phyloP scores from a whole-genome alignment of 192 early-diverging fungal species.

The Coemansia sp. region DNA sequence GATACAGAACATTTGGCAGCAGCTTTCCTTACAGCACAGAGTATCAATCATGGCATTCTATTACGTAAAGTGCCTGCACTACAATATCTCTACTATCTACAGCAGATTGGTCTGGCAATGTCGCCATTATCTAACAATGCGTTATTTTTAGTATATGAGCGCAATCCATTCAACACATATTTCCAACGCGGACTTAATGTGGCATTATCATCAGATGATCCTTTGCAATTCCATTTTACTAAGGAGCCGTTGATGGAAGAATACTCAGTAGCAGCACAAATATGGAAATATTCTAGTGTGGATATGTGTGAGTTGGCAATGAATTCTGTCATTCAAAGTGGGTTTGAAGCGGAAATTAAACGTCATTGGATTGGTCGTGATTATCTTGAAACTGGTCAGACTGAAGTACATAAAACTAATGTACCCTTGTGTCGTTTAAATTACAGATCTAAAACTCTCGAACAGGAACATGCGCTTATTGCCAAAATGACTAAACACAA shows the following conservation, averaged over 20 bases:
- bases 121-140: conserved; percentile 96
- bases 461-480: conserved; percentile 66
- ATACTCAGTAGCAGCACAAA: conserved; percentile 93
- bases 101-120: conserved; percentile 96
- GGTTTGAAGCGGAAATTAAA: conserved; percentile 86
- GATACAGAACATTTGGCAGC: conserved; percentile 91
- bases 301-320: conserved; percentile 96
- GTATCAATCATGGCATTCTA: conserved; percentile 90
- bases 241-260: conserved; percentile 97
- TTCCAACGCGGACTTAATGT: conserved; percentile 95
- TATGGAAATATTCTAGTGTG: conserved; percentile 86
- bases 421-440: conserved; percentile 83
- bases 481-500: conserved; percentile 9
- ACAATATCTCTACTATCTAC: conserved; percentile 92
- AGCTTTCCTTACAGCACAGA: conserved; percentile 81
- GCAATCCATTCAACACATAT: conserved; percentile 86
- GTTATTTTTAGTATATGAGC: conserved; percentile 87
- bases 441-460: conserved; percentile 81
- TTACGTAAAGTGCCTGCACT: conserved; percentile 91
- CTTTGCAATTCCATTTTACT: conserved; percentile 95
- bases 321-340: conserved; percentile 86
- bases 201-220: conserved; percentile 91
- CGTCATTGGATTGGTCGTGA: conserved; percentile 83
- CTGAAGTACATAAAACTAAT: conserved; percentile 87
- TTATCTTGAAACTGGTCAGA: conserved; percentile 73